Conservation (phyloP, 139 green algal species). For the Coelastrella sp. region DNA sequence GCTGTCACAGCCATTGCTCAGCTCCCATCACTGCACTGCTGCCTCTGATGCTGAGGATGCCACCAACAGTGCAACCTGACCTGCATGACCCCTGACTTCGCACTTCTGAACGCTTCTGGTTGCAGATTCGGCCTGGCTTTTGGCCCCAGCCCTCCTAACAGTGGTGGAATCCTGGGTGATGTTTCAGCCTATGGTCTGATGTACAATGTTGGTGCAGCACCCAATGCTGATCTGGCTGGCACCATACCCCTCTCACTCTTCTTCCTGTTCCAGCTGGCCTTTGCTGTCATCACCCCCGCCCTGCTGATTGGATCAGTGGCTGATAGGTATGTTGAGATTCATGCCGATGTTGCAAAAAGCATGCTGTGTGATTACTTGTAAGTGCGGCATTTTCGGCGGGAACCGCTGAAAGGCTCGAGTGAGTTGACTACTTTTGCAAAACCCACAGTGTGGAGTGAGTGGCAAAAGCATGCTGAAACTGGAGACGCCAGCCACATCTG, state of each 20-base stretch:
- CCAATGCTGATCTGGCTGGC: constrained; percentile 1
- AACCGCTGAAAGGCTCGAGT: too few relatives aligned
- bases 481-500: too few relatives aligned
- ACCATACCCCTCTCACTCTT: constrained; percentile 50
- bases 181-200: constrained; percentile 13
- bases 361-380: background rate
- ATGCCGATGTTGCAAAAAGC: background rate
- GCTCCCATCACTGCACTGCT: background rate
- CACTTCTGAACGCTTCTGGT: background rate
- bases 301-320: constrained; percentile 39
- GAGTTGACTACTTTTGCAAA: too few relatives aligned
- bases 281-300: constrained; percentile 45
- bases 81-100: background rate
- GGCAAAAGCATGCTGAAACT: too few relatives aligned
- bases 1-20: background rate
- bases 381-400: too few relatives aligned
- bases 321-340: constrained; percentile 16
- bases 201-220: constrained; percentile 36
- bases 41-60: background rate
- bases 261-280: constrained; percentile 50
- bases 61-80: background rate
- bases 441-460: too few relatives aligned
- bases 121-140: constrained; percentile 27
- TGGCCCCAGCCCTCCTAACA: background rate
- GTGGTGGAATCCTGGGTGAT: constrained; percentile 29